Evolutionary conservation across 192 early-diverging fungal genomes (phyloP).

Genomic region (Chytriomyces sp.): DNA sequence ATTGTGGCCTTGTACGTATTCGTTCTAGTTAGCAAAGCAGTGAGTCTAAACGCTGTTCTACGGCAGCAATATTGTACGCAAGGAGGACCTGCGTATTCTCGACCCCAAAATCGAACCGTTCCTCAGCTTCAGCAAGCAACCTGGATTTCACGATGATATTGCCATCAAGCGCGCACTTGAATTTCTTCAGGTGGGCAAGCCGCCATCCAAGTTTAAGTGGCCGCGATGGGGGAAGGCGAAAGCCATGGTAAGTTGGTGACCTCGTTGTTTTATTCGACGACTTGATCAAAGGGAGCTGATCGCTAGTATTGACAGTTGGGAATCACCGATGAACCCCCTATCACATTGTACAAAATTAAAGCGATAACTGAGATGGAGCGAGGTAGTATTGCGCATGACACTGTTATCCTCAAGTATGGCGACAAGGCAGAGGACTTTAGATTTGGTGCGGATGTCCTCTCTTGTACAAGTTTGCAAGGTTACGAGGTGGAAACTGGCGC

Average conservation of each 20-base stretch:
- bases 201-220: slow-evolving; percentile 16
- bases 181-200: slow-evolving; percentile 24
- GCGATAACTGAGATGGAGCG: not conserved
- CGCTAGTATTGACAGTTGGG: not conserved
- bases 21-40: not conserved
- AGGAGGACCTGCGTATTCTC: slow-evolving; percentile 36
- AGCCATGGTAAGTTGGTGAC: not conserved
- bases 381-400: not conserved
- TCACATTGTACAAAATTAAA: not conserved
- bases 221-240: slow-evolving; percentile 3
- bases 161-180: slow-evolving; percentile 26
- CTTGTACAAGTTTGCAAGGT: not conserved
- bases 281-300: not conserved
- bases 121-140: slow-evolving; percentile 32
- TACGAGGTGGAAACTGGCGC: not conserved
- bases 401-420: not conserved
- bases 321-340: not conserved
- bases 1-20: slow-evolving; percentile 24
- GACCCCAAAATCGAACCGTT: slow-evolving; percentile 45
- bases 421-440: not conserved
- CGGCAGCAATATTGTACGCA: slow-evolving; percentile 28
- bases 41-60: not conserved
- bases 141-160: slow-evolving; percentile 33
- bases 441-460: not conserved
- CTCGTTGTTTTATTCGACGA: slow-evolving; percentile 1